phyloP scores from a whole-genome alignment of 2,329 filamentous ascomycete genomes.

The Hymenotorrendiella dingleyae region DNA sequence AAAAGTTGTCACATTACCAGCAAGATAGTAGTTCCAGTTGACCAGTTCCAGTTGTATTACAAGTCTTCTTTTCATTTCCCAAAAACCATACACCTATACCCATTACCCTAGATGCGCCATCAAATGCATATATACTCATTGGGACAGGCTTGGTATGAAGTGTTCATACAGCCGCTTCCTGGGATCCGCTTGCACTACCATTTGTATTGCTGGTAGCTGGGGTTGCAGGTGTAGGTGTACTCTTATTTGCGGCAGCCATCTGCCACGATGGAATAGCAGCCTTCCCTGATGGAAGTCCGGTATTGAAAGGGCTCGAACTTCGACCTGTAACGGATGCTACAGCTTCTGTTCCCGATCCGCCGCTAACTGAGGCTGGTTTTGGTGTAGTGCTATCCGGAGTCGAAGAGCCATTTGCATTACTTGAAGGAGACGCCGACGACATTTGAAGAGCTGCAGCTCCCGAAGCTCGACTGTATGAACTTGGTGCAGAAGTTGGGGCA shows the following conservation, averaged over 20 bases:
- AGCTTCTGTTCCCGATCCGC: slow-evolving; percentile 27
- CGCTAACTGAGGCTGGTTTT: slow-evolving; percentile 31
- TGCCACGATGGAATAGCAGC: slow-evolving; percentile 78
- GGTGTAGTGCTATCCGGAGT: slow-evolving; percentile 17
- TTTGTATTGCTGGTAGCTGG: slow-evolving; percentile 15
- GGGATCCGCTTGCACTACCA: slow-evolving; percentile 16
- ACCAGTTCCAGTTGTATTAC: too few species aligned
- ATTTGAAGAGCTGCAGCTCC: slow-evolving; percentile 10
- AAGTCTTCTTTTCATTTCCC: too few species aligned
- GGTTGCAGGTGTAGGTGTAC: too few species aligned
- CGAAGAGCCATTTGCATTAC: slow-evolving; percentile 14
- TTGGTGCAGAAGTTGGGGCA: slow-evolving; percentile 16
- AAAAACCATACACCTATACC: too few species aligned
- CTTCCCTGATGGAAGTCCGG: slow-evolving; percentile 44
- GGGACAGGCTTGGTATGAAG: too few species aligned
- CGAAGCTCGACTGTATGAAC: slow-evolving; percentile 25
- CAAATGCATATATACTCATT: too few species aligned
- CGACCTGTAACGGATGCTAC: slow-evolving; percentile 31
- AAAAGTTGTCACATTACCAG: too few species aligned
- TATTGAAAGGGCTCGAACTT: slow-evolving; percentile 43
- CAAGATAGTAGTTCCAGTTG: too few species aligned
- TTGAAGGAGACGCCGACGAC: slow-evolving; percentile 6
- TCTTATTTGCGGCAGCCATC: slow-evolving; percentile 60
- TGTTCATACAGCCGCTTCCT: slow-evolving; percentile 18
- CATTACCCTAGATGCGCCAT: slow-evolving; percentile 3